Evolutionary conservation across 106 monocot species (phyloP).

Genomic region (Allium cepa): DNA sequence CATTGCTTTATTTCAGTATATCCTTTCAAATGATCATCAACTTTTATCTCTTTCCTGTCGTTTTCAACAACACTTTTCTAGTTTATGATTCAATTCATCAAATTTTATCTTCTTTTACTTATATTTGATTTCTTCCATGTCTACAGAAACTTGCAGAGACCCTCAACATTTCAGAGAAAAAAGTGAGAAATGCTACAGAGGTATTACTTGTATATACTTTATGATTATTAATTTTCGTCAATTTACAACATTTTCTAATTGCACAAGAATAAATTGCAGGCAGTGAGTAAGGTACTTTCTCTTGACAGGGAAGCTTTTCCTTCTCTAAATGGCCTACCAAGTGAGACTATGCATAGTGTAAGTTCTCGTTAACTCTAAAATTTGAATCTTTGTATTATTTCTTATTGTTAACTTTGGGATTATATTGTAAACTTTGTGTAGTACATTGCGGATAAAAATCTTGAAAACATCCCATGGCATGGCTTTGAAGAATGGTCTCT

Average conservation of each 20-base stretch:
- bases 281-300: conserved; percentile 67
- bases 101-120: not conserved
- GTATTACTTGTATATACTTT: conserved; percentile 17
- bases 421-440: conserved; percentile 14
- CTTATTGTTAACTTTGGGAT: not conserved
- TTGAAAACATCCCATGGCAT: conserved; percentile 91
- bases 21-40: not conserved
- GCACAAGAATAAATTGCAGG: conserved; percentile 33
- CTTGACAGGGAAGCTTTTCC: conserved; percentile 89
- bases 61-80: not conserved
- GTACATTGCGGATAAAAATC: conserved; percentile 79
- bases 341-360: conserved; percentile 92
- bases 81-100: not conserved
- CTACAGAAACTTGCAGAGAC: conserved; percentile 72
- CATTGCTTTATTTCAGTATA: not conserved
- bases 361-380: conserved; percentile 1
- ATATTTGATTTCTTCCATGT: not conserved
- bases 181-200: conserved; percentile 93
- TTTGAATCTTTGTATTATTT: not conserved
- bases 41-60: not conserved
- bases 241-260: not conserved
- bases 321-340: conserved; percentile 63
- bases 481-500: conserved; percentile 74
- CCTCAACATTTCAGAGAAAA: conserved; percentile 79
- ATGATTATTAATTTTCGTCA: too few species aligned